Base-by-base conservation (phyloP, 2,329 filamentous ascomycete genomes). In the Didymella pinodella region DNA sequence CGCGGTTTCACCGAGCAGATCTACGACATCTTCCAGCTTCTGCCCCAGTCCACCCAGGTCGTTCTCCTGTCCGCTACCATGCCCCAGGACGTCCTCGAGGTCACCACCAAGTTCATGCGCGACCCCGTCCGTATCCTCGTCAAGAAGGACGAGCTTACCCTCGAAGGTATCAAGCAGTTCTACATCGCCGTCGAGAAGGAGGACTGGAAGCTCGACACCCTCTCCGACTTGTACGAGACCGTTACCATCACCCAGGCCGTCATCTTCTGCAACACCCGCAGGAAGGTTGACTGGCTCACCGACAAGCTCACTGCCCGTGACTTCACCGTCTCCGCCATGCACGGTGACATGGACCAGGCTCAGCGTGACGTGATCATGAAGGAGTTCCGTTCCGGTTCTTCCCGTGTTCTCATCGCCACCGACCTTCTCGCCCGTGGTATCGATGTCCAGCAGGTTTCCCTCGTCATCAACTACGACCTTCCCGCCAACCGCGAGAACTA, bases 121-220 rank as follows among this genome's bases (percentile, higher is more conserved):
- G 95, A 99, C 83, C 95, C 95, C 71, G 91, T 99, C 81, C 93
- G 95, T 78, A 98, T 99, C 78, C 87, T 99, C 73, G 95, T 99
- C 83, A 99, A 99, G 91, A 97, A 97, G 88, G 94, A 96, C 78
- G 95, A 99, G 81, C 90, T 99, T 81, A 99, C 95, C 77, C 92
- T 99, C 61, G 95, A 99, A 85, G 95, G 95, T 92, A 96, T 99
- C 79, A 99, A 99, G 88, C 95, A 99, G 82, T 99, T 97, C 86
- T 99, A 97, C 86, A 98, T 99, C 83, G 95, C 95, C 61, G 95
- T 99, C 62, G 95, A 99, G 87, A 98, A 99, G 88, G 95, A 99
- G 82, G 95, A 99, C 79, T 99, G 95, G 95, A 99, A 99, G 85
- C 90, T 99, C 69, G 95, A 99, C 82, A 99, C 95, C 63, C 92